phyloP scores from a whole-genome alignment of 1,284 basidiomycete species.

The Boletus sp. region DNA sequence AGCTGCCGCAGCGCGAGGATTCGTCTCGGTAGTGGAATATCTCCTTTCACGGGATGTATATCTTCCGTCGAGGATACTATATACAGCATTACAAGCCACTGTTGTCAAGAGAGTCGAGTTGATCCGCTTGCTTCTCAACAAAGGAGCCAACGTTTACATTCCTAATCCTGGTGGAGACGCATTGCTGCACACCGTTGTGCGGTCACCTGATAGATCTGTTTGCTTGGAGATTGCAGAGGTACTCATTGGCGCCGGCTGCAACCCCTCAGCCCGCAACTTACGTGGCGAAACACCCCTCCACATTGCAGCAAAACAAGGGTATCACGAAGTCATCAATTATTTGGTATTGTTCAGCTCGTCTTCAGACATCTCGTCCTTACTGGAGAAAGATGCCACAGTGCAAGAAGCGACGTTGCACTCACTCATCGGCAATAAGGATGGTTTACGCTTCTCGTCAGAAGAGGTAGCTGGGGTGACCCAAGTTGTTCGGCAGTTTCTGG shows the following conservation, averaged over 20 bases:
- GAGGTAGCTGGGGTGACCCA: neutral
- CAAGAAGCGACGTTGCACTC: neutral
- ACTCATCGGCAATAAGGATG: neutral
- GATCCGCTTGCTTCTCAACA: constrained; percentile 3
- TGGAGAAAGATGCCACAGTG: neutral
- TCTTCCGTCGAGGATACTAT: constrained; percentile 6
- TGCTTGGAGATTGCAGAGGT: neutral
- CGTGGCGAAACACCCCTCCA: constrained; percentile 3
- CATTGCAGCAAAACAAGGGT: neutral
- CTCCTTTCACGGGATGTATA: neutral
- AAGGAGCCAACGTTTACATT: neutral
- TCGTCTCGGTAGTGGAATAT: constrained; percentile 11
- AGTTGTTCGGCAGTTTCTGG: neutral
- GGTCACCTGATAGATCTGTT: neutral
- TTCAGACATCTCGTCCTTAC: neutral
- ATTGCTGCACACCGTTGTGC: constrained; percentile 1
- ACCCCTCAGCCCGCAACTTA: neutral
- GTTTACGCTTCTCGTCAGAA: neutral
- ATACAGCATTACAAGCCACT: neutral
- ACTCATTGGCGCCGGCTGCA: neutral
- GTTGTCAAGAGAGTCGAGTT: constrained; percentile 1
- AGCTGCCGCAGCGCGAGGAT: neutral
- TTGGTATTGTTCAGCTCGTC: neutral
- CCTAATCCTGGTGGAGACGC: neutral
- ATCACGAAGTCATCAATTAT: neutral